Conservation (phyloP, 768 basidiomycete species). For the Termitomyces sp. region DNA sequence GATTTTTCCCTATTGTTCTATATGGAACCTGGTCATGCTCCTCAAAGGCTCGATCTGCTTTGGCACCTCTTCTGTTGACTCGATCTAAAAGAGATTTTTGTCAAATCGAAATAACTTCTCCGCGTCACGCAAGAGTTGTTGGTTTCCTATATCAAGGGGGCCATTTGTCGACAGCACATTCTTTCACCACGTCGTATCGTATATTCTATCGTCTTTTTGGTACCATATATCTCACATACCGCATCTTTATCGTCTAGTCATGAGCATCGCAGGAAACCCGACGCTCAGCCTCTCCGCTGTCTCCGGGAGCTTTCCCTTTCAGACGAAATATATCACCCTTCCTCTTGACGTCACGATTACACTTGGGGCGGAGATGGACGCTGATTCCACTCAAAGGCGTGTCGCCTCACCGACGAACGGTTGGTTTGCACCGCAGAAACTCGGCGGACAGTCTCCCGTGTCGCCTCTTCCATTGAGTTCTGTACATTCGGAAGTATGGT, state of each 20-base stretch:
- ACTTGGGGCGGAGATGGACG: conserved; percentile 28
- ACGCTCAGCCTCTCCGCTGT: no score
- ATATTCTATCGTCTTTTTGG: neutral
- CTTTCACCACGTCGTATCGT: neutral
- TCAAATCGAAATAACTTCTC: no score
- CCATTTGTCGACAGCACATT: neutral
- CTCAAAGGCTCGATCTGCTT: neutral
- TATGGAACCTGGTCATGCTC: conserved; percentile 3
- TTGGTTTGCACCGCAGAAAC: conserved; percentile 35
- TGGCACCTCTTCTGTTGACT: neutral
- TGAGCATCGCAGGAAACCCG: conserved; percentile 22
- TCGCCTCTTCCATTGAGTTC: conserved; percentile 37
- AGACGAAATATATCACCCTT: no score
- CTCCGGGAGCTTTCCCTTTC: no score
- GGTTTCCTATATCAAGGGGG: neutral
- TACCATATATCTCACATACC: neutral
- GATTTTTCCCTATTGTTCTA: conserved; percentile 3
- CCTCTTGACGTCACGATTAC: conserved; percentile 19
- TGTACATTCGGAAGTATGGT: conserved; percentile 47
- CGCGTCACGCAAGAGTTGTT: no score
- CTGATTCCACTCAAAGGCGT: conserved; percentile 19
- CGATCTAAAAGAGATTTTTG: neutral
- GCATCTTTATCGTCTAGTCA: neutral
- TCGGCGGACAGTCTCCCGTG: conserved; percentile 19
- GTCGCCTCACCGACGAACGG: conserved; percentile 35